A percentile compares a stretch with the other conserved stretches of the same genome.
Conservation (phyloP, 1,284 basidiomycete species). For the Puccinia horiana region DNA sequence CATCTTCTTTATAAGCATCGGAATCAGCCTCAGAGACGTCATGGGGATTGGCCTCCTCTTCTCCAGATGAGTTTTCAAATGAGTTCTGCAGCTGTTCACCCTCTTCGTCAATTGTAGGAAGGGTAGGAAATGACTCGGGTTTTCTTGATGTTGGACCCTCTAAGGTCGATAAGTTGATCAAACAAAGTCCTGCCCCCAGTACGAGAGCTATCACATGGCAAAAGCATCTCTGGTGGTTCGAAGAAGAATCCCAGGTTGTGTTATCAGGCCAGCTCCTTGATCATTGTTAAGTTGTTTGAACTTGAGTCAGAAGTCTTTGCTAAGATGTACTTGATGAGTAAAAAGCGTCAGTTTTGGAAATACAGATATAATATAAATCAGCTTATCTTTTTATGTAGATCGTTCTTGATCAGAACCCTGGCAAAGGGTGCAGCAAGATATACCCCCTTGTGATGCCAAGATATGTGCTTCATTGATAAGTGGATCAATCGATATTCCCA, state of each 20-base stretch:
- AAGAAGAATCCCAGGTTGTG: not conserved
- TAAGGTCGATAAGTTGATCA: not conserved
- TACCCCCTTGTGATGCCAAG: slow-evolving; percentile 2
- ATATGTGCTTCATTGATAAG: not conserved
- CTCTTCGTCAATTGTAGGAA: not conserved
- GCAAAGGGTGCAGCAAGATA: slow-evolving; percentile 9
- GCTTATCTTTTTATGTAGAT: slow-evolving; percentile 22
- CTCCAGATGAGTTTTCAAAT: not conserved
- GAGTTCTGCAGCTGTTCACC: not conserved
- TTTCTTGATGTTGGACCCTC: not conserved
- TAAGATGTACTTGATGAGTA: not conserved
- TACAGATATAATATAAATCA: not conserved
- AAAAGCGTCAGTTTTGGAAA: not conserved
- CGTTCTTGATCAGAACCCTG: not conserved
- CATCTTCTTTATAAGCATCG: not conserved
- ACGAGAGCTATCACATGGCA: not conserved
- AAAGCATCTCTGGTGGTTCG: not conserved
- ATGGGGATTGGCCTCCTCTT: not conserved
- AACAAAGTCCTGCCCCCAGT: not conserved
- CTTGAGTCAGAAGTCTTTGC: not conserved
- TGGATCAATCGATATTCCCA: slow-evolving; percentile 1
- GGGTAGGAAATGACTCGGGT: not conserved
- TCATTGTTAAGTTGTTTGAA: slow-evolving; percentile 15
- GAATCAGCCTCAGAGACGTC: not conserved
- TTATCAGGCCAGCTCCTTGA: not conserved